Conservation (phyloP, 2,329 filamentous ascomycete genomes). For the Drechslerella stenobrocha region DNA sequence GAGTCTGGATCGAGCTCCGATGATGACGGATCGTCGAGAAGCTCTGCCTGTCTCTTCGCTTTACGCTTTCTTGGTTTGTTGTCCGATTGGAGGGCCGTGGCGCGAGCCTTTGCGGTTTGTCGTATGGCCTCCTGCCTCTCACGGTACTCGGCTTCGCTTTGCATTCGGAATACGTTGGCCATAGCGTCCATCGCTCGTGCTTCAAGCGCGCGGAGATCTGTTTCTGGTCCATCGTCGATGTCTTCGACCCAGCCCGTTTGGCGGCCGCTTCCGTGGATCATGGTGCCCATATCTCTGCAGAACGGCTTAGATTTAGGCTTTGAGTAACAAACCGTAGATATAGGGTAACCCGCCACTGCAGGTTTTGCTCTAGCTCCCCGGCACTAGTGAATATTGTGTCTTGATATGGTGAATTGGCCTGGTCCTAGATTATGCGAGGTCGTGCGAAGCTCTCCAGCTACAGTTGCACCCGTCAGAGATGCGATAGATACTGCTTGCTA, state of each 20-base stretch:
- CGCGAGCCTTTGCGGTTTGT: background rate
- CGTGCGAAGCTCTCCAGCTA: no score
- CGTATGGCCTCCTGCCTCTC: background rate
- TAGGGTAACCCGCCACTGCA: no score
- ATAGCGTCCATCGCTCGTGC: slow-evolving; percentile 24
- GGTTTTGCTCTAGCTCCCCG: no score
- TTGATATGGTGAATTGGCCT: no score
- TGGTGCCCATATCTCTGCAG: slow-evolving; percentile 5
- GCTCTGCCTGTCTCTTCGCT: background rate
- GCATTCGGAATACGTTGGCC: slow-evolving; percentile 19
- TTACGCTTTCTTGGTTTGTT: slow-evolving; percentile 5
- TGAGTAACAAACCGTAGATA: no score
- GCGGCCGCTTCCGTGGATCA: background rate
- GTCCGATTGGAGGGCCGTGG: background rate
- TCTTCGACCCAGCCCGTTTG: background rate
- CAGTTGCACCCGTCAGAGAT: no score
- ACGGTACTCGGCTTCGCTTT: slow-evolving; percentile 13
- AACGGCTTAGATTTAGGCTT: no score
- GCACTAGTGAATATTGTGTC: no score
- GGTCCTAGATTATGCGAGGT: no score
- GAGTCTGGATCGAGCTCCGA: background rate
- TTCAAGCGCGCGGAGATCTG: slow-evolving; percentile 12
- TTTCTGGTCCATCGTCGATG: background rate
- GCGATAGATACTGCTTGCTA: no score
- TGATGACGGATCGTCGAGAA: background rate